phyloP scores from a whole-genome alignment of 2,329 filamentous ascomycete genomes.

The Colletotrichum caudatum region DNA sequence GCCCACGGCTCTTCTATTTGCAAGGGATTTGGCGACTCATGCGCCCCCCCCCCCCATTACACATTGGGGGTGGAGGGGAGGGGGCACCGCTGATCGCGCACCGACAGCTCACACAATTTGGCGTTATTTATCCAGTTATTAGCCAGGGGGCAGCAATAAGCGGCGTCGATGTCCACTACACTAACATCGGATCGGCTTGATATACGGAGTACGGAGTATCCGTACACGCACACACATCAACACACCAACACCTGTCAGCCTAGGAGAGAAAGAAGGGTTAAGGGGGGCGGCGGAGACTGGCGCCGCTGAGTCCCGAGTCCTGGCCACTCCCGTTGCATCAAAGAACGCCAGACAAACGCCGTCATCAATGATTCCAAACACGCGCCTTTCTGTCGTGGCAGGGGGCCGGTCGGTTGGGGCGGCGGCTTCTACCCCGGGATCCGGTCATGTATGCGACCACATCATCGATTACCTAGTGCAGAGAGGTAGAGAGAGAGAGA shows the following conservation, averaged over 20 bases:
- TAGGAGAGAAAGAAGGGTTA: neutral
- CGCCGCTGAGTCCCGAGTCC: neutral
- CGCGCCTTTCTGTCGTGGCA: neutral
- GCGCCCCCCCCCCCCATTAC: neutral
- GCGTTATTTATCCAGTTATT: neutral
- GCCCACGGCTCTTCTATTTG: conserved; percentile 5
- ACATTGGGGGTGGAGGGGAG: no score
- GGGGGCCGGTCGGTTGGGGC: conserved; percentile 11
- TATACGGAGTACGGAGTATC: neutral
- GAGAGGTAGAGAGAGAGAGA: no score
- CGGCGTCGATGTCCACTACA: neutral
- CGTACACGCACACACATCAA: no score
- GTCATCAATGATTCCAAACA: neutral
- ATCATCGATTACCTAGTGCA: neutral
- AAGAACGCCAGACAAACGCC: neutral
- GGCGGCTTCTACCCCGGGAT: conserved; percentile 25
- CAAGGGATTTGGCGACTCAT: conserved; percentile 20
- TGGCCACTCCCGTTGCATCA: conserved; percentile 5
- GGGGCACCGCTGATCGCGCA: neutral
- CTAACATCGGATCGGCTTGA: conserved; percentile 16
- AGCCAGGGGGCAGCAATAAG: conserved; percentile 6
- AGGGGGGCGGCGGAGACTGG: neutral
- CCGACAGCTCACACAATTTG: neutral
- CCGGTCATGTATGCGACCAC: conserved; percentile 31
- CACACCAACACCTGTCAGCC: neutral